phyloP scores from a whole-genome alignment of 768 basidiomycete genomes.

The Leucosporidium yakuticum region DNA sequence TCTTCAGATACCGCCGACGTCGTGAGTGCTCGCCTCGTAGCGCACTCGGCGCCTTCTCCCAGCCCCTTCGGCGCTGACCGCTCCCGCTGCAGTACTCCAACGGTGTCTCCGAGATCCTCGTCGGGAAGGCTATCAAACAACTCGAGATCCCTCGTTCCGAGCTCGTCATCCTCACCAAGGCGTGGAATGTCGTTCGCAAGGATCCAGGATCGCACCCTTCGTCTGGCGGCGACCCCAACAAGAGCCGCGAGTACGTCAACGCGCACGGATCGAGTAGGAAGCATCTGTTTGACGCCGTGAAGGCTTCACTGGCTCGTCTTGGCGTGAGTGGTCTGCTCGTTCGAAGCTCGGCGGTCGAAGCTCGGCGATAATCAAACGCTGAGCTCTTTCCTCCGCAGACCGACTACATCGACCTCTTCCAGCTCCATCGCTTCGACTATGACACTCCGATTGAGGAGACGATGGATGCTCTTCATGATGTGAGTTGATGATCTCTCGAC shows the following conservation, averaged over 20 bases:
- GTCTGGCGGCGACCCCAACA: too few species aligned
- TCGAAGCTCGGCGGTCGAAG: too few species aligned
- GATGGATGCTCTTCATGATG: conserved; percentile 48
- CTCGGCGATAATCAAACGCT: too few species aligned
- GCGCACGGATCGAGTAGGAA: conserved; percentile 49
- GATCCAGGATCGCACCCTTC: too few species aligned
- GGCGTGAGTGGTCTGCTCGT: conserved; percentile 33
- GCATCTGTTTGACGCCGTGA: conserved; percentile 61
- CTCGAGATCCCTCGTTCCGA: conserved; percentile 63
- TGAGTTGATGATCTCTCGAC: background rate
- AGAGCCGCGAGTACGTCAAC: conserved; percentile 53
- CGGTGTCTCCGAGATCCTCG: conserved; percentile 59
- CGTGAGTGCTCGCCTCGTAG: background rate
- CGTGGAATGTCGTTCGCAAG: conserved; percentile 28
- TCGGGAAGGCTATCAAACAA: conserved; percentile 67
- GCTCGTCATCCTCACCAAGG: conserved; percentile 74
- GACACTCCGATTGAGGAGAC: conserved; percentile 54
- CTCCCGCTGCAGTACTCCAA: conserved; percentile 51
- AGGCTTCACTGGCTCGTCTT: conserved; percentile 55
- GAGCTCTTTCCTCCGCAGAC: background rate
- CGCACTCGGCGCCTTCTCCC: background rate
- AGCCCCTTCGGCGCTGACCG: conserved; percentile 26
- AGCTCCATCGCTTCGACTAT: conserved; percentile 54
- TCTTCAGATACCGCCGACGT: too few species aligned
- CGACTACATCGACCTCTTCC: conserved; percentile 63